phyloP scores from a whole-genome alignment of 73 alveolate genomes.

The Paraurostyla sp. region DNA sequence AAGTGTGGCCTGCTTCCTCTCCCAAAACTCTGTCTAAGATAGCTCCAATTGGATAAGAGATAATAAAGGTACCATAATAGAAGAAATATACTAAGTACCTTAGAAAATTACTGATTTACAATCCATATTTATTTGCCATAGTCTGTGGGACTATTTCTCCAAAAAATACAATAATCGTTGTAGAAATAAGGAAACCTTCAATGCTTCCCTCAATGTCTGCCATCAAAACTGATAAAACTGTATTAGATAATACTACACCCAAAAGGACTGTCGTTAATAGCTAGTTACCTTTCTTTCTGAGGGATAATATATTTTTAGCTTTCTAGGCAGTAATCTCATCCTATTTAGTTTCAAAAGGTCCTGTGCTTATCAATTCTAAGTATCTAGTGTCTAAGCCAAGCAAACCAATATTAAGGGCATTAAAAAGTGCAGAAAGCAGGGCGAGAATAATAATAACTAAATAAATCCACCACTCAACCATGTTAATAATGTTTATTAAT shows the following conservation, averaged over 20 bases:
- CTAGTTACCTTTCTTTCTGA: slow-evolving; percentile 78
- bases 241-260: slow-evolving; percentile 78
- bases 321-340: slow-evolving; percentile 41
- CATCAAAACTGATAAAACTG: slow-evolving; percentile 63
- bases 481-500: too few species aligned
- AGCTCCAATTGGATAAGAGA: slow-evolving; percentile 76
- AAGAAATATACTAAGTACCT: slow-evolving; percentile 4
- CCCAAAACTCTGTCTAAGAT: slow-evolving; percentile 79
- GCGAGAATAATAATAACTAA: neutral
- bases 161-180: slow-evolving; percentile 74
- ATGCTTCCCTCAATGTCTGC: slow-evolving; percentile 61
- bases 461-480: slow-evolving; percentile 56
- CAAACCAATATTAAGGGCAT: slow-evolving; percentile 79
- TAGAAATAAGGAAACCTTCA: slow-evolving; percentile 60
- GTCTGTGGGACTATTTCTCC: slow-evolving; percentile 88
- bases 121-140: slow-evolving; percentile 75
- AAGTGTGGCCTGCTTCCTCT: slow-evolving; percentile 60
- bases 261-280: slow-evolving; percentile 74
- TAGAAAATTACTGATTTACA: slow-evolving; percentile 58
- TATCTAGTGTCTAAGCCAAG: slow-evolving; percentile 72
- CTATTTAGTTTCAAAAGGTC: slow-evolving; percentile 61
- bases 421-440: slow-evolving; percentile 71
- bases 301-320: slow-evolving; percentile 72
- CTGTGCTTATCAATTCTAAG: slow-evolving; percentile 72
- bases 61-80: slow-evolving; percentile 58